Base-by-base conservation (phyloP, 2,329 filamentous ascomycete species). In the Diaporthe sp. region DNA sequence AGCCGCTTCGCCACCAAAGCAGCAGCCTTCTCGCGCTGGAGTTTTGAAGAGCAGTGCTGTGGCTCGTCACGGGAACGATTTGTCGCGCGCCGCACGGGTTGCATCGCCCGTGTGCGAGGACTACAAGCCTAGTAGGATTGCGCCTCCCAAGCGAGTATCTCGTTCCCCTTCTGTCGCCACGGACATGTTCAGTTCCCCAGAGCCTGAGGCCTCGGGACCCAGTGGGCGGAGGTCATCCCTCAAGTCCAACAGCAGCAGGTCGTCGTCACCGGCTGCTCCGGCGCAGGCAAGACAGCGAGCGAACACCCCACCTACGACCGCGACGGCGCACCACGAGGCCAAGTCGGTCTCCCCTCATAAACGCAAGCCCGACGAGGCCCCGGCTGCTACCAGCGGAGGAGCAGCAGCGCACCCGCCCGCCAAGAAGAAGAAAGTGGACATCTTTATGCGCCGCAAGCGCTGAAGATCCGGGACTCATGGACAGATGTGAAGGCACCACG, bases 401-500 rank as follows among this genome's bases (percentile, higher is more conserved):
- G 20, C 79, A 17, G 65, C 77, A 37, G 57, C 75, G 61, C 53
- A 73, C 72, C 74, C 61, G n/a, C 73, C 22, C 17, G 70, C 83
- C 57, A 89, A 89, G 79, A 85, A 87, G 72, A 88, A 88, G 79
- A 80, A 83, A 0, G 85, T 86, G 6, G 86, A 86, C 76, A 82
- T 89, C n/a, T 90, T 90, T 77, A 88, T 89, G 86, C 84, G 82
- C 60, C 86, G 84, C 8, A 88, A 87, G 81, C 71, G 71, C 28
- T 73, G 34, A 80, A 63, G 58, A 76, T 76, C 31, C 75, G 68
- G 74, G 61, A 61, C 6, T 28, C 8, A 31, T 34, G 13, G 51
- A 58, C 53, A n/a, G 25, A 55, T n/a, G 20, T 42, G 49, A 15
- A 20, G 42, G 34, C 34, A 28, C 15, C 34, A 2, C 2, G 13